Base-by-base conservation (phyloP, 768 basidiomycete genomes). In the Baorangia bicolor region DNA sequence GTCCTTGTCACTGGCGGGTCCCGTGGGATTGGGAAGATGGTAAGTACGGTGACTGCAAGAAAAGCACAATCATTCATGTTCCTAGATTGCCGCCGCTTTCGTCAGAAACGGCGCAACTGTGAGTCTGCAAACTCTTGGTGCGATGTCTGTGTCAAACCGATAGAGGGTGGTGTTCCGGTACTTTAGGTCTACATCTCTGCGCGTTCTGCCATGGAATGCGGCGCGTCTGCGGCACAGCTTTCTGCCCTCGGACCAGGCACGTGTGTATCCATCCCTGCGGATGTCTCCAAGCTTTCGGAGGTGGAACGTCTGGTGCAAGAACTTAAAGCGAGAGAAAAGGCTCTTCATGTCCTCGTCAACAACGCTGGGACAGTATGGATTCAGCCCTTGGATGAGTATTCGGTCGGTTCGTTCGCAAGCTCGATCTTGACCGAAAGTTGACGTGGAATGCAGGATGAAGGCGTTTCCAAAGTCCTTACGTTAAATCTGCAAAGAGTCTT, bases 1-100 rank as follows among this genome's bases (percentile, higher is more conserved):
- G 83, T 85, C 5, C 74, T 88, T 23, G 77, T 86, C 37, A 87
- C 85, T 4, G 87, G 87, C 8, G 87, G 86, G 12, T 83, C 81
- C 28, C 74, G 83, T 54, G 86, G 86, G 6, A 78, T 87, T 30
- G 85, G 87, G 5, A 86, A 83, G 73, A 84, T 84, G 82, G 82
- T 79, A 47, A 57, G 74, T 68, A 16, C 31, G 16, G 43, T 12
- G 3, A 23, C 38, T 40, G 12, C 49, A 33, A 38, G 39, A 42
- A 39, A 30, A 34, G 21, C 20, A n/a, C 20, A 53, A 61, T 5
- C 9, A 41, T 28, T 65, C 55, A 60, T 41, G 48, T 14, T 61
- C 33, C 53, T 55, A 86, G 86, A 86, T 88, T 58, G 80, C 87
- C 3, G 74, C 81, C 8, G 85, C 83, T 9, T 87, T 82, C 62